Evolutionary conservation across 495 filamentous ascomycete genomes (phyloP), one percentile per base, ranked within the genome.

Genomic region (Penicillium soppii): DNA sequence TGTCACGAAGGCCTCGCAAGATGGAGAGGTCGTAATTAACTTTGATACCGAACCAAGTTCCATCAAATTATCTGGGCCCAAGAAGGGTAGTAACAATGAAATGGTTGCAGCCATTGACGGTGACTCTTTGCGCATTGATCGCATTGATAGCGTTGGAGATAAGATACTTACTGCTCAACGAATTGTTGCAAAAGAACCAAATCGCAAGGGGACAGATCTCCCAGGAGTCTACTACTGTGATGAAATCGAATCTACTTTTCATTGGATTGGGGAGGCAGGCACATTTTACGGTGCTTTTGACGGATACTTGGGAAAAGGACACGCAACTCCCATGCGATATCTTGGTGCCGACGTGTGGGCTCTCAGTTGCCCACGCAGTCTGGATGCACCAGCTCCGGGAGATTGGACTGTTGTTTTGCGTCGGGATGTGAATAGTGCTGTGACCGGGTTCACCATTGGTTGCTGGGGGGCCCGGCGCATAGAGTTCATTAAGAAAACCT

Each of bases 311-410:
- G 68, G 68, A 5, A 33, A 46, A 3, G 66, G 68, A n/a, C 46
- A 54, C 4, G 50, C 43, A 5, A 54, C 55, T 13, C 48, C 54
- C 0, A 60, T 71, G 58, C 43, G 39, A 10, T 69, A 62, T 40
- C 43, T 71, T 5, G 66, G 59, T 3, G 52, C 58, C 17, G 66
- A 71, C 63, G 50, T 69, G 2, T 71, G 68, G 68, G 43, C 20
- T 3, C 33, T 71, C 26, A 43, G 47, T 7, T 69, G 64, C 23
- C 63, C 66, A 3, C 53, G 68, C n/a, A 63, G 61, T 1, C 25
- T 71, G 26, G 68, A 71, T 61, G 57, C 66, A 5, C 57, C 63
- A 7, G 61, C 66, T 4, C 68, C 68, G 1, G 68, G 68, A 4
- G 54, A 71, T 22, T 71, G 68, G 68, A 71, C 68, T 0, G 21